Base-by-base conservation (phyloP, 768 basidiomycete species). In the Gymnopilus junonius region DNA sequence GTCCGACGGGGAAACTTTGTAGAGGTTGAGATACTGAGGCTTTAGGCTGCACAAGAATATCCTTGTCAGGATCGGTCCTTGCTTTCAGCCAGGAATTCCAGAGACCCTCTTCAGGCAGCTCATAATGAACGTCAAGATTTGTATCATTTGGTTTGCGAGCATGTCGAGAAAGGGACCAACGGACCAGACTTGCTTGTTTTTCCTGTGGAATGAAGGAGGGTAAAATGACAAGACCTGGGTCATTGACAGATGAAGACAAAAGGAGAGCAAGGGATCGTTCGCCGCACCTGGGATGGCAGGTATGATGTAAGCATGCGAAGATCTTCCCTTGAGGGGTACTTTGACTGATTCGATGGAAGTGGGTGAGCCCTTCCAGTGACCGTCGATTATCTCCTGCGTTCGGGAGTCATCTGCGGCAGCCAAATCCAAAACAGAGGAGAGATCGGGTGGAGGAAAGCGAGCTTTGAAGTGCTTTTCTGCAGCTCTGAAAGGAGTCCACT, bases 91-190 rank as follows among this genome's bases (percentile, higher is more conserved):
- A 83, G 2, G 84, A 75, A 42, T 87, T 85, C 95, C 97, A 99
- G 23, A 98, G 74, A 12, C 95, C 93, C 11, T 85, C 78, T 17
- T 74, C 54, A 0, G 97, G 96, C 7, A 97, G 79, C 43, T 79
- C 48, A 69, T 97, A 97, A 74, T 98, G 97, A 0, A 87, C 85
- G 59, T 96, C 92, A 21, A 98, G 87, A 67, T 95, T 97, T 0
- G 94, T 96, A 59, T 92, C 89, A 72, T 97, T 97, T 0, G 94
- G 93, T 37, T 82, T 75, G 2, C 82, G 81, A 1, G 95, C 91
- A 67, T 96, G 94, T 20, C 90, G 83, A 10, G 80, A 71, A 7
- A 99, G 85, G 23, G 92, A 85, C 85, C 93, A 92, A 58, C 76
- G 76, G 25, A 93, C 82, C 4, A 98, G 83, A 1, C 82, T 73